Conservation (phyloP, 805 yeast genomes). For the Starmera quercuum region DNA sequence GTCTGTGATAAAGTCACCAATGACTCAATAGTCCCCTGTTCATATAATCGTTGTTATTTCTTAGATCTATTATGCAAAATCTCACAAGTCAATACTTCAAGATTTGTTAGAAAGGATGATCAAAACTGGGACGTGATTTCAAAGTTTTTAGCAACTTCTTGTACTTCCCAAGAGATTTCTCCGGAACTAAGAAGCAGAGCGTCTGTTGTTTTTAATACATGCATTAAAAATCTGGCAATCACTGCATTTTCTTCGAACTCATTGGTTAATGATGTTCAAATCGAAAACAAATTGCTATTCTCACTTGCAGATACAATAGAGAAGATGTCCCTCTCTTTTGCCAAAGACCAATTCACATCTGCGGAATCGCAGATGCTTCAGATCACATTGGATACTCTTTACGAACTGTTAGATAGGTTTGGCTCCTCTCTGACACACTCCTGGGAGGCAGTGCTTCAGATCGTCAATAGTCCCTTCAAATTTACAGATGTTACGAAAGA, state of each 20-base stretch:
- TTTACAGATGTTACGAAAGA: slow-evolving; percentile 22
- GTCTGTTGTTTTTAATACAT: slow-evolving; percentile 42
- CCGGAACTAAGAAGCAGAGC: slow-evolving; percentile 41
- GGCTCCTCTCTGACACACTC: slow-evolving; percentile 56
- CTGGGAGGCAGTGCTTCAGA: slow-evolving; percentile 68
- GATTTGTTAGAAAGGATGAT: slow-evolving; percentile 35
- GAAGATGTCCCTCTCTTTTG: slow-evolving; percentile 27
- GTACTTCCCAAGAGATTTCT: slow-evolving; percentile 33
- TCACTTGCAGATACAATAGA: slow-evolving; percentile 40
- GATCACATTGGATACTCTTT: slow-evolving; percentile 53
- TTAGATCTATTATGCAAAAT: slow-evolving; percentile 46
- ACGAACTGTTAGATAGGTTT: slow-evolving; percentile 68
- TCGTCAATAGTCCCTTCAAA: slow-evolving; percentile 50
- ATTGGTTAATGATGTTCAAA: slow-evolving; percentile 4
- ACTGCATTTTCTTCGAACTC: slow-evolving; percentile 8
- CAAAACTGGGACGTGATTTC: slow-evolving; percentile 41
- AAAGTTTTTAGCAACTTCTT: slow-evolving; percentile 37
- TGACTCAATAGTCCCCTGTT: slow-evolving; percentile 27
- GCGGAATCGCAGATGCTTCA: slow-evolving; percentile 65
- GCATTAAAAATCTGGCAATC: slow-evolving; percentile 29
- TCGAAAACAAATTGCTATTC: slow-evolving; percentile 41
- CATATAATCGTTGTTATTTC: slow-evolving; percentile 49
- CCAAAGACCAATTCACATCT: slow-evolving; percentile 31
- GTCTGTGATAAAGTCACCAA: slow-evolving; percentile 13
- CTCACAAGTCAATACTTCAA: slow-evolving; percentile 40